Conservation (phyloP, 345 rosid species). For the Tarenaya hassleriana region DNA sequence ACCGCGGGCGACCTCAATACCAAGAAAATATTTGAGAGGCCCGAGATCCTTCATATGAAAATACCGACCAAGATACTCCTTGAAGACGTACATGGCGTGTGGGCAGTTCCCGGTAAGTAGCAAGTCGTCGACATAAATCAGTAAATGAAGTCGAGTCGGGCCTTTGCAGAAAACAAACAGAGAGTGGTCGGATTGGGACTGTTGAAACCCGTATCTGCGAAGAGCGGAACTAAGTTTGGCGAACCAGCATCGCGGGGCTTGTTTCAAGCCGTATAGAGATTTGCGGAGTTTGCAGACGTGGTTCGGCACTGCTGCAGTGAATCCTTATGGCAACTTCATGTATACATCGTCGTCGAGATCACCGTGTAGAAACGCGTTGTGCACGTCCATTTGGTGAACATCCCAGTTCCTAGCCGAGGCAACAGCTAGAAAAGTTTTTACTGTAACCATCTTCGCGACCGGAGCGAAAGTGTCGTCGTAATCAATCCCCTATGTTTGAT, state of each 20-base stretch:
- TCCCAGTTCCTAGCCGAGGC: no score
- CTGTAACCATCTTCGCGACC: no score
- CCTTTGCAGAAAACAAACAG: background rate
- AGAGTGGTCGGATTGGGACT: background rate
- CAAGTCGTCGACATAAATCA: background rate
- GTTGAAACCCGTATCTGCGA: background rate
- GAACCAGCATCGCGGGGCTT: background rate
- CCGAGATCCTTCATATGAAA: background rate
- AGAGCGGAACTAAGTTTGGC: background rate
- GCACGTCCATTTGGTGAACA: no score
- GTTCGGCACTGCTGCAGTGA: background rate
- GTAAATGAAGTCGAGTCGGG: background rate
- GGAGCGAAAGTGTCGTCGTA: no score
- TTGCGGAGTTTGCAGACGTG: background rate
- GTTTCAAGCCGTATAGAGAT: background rate
- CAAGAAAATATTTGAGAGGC: background rate
- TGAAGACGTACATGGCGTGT: background rate
- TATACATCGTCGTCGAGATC: background rate
- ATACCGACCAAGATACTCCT: background rate
- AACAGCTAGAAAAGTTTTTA: no score
- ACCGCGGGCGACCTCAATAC: background rate
- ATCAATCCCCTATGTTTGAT: no score
- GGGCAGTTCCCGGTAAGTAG: background rate
- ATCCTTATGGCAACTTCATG: background rate
- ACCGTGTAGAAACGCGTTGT: no score